Base-by-base conservation (phyloP, 176 grass and related monocot species). In the Raddia guianensis region DNA sequence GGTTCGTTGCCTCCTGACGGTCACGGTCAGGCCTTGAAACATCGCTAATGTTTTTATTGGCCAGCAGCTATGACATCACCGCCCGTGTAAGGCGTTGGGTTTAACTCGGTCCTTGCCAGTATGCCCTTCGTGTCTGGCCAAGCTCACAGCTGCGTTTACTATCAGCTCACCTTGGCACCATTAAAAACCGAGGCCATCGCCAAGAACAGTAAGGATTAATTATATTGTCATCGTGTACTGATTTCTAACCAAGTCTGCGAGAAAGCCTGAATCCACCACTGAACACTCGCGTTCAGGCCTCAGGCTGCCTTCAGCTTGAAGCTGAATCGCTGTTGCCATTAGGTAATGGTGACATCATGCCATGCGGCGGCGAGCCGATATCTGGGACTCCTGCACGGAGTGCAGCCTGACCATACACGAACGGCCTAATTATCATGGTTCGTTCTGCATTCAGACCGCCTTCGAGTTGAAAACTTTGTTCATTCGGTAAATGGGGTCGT, bases 281-380 rank as follows among this genome's bases (percentile, higher is more conserved):
- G 27, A 27, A 27, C 27, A 27, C 59, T 82, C 66, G 50, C 66
- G 66, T 71, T 80, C 78, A 76, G n/a, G 73, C 64, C 40, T 6
- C 5, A 8, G 73, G 52, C 19, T 8, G 51, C 8, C 87, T 77
- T 89, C 72, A 59, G 18, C 58, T 33, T 53, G 66, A 82, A 77
- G 83, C 14, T 68, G 67, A 27, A 57, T 43, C 55, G 18, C 87
- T 59, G 67, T 8, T 50, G 50, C n/a, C 13, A 66, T 70, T 51
- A 81, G 78, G 45, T 82, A 54, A 82, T 20, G 66, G 59, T 82
- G 83, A 89, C 83, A 77, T 85, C 83, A 85, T 12, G 54, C 13
- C 16, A 12, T 46, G 52, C 49, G 61, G 54, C 15, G 21, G 12
- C 9, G 34, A 27, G 48, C 47, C 15, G 54, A 40, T 43, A 34